Percentiles rank a stretch among this genome's conserved stretches.
Conservation (phyloP, 2,329 filamentous ascomycete genomes). For the Gyromitra esculenta region DNA sequence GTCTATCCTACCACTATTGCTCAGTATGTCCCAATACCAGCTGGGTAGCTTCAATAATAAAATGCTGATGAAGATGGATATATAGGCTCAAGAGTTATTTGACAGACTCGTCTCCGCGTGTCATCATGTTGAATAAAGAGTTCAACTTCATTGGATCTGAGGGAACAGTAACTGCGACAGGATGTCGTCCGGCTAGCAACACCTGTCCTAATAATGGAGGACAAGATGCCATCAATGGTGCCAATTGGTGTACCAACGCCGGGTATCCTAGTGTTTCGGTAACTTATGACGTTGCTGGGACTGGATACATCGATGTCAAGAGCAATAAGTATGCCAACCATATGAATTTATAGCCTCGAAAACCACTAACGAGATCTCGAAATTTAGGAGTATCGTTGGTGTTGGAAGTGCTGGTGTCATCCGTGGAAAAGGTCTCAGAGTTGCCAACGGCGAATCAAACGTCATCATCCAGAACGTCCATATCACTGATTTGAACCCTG, state of each 20-base stretch:
- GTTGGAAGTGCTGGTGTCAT: slow-evolving; percentile 57
- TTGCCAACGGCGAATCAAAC: slow-evolving; percentile 57
- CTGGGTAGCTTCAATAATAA: neutral
- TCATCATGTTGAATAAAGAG: slow-evolving; percentile 60
- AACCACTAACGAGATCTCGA: neutral
- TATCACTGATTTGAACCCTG: slow-evolving; percentile 60
- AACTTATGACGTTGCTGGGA: slow-evolving; percentile 56
- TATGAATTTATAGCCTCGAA: neutral
- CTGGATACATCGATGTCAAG: slow-evolving; percentile 55
- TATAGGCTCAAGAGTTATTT: slow-evolving; percentile 57
- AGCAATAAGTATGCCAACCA: slow-evolving; percentile 55
- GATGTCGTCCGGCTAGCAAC: slow-evolving; percentile 57
- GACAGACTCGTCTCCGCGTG: slow-evolving; percentile 59
- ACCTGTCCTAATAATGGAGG: slow-evolving; percentile 58
- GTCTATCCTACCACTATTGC: slow-evolving; percentile 67
- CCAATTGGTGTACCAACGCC: slow-evolving; percentile 43
- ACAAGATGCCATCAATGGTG: slow-evolving; percentile 54
- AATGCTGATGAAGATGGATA: neutral
- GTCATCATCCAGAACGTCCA: slow-evolving; percentile 58
- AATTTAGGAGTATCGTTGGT: slow-evolving; percentile 55
- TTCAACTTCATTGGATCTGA: slow-evolving; percentile 57
- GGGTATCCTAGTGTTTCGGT: slow-evolving; percentile 44
- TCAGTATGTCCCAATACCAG: slow-evolving; percentile 60
- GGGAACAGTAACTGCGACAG: slow-evolving; percentile 54
- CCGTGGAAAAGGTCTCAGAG: slow-evolving; percentile 58